Conservation (phyloP, 305 asterid species). For the Rubia balearica region DNA sequence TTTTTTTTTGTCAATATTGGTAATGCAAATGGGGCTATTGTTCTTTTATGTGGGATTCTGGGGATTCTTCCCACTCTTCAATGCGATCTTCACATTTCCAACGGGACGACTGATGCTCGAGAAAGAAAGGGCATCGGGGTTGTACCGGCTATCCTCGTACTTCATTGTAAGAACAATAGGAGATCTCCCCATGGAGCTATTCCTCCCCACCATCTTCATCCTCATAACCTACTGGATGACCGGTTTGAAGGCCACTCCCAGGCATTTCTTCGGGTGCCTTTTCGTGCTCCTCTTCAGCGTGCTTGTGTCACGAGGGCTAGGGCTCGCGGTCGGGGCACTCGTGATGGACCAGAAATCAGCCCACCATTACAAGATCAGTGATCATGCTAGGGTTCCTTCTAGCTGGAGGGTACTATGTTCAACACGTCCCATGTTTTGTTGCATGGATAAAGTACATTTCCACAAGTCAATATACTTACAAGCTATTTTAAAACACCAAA, state of each 20-base stretch:
- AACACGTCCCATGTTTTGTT: conserved; percentile 51
- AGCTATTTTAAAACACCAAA: too few relatives aligned
- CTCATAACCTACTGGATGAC: conserved; percentile 74
- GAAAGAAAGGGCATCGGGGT: conserved; percentile 77
- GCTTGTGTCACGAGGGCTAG: conserved; percentile 56
- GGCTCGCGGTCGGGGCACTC: conserved; percentile 69
- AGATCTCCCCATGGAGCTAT: conserved; percentile 73
- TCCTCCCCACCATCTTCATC: conserved; percentile 59
- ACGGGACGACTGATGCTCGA: conserved; percentile 57
- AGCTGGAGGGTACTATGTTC: conserved; percentile 64
- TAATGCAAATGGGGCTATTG: conserved; percentile 54
- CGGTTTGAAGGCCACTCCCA: conserved; percentile 39
- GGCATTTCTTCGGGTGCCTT: conserved; percentile 40
- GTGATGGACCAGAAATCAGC: conserved; percentile 58
- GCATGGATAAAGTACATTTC: conserved; percentile 66
- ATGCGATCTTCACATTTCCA: conserved; percentile 77
- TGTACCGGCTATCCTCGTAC: conserved; percentile 76
- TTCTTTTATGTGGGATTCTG: conserved; percentile 61
- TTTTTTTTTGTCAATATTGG: neutral
- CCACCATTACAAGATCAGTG: conserved; percentile 57
- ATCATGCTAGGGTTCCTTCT: conserved; percentile 50
- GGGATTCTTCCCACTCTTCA: conserved; percentile 85
- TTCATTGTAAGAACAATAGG: conserved; percentile 68
- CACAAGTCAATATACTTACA: conserved; percentile 44
- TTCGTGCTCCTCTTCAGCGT: conserved; percentile 42